Base-by-base conservation (phyloP, 1,284 basidiomycete genomes). In the Schizopora paradoxa region DNA sequence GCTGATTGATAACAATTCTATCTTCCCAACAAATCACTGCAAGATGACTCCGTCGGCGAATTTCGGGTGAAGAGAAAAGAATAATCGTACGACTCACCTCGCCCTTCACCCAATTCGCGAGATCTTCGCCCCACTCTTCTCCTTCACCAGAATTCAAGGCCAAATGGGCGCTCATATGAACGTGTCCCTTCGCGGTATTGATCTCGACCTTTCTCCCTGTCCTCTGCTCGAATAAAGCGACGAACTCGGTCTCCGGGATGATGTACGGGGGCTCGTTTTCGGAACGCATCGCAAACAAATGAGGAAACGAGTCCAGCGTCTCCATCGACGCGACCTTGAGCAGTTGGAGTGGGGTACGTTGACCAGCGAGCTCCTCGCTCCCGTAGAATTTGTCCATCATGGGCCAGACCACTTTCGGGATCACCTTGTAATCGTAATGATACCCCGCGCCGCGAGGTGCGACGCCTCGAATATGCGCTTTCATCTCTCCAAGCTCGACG, bases 81-180 rank as follows among this genome's bases (percentile, higher is more conserved):
- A n/a, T n/a, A n/a, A n/a, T n/a, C n/a, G n/a, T n/a, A n/a, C n/a
- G n/a, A n/a, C n/a, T n/a, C n/a, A n/a, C n/a, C n/a, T n/a, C n/a
- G n/a, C n/a, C n/a, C 7, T 58, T 58, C 48, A 76, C 66, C 76
- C 79, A 83, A 6, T 61, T 58, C 6, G 62, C 61, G 3, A 72
- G 66, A 18, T 76, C 68, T 47, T 73, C 65, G 1, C 67, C 79
- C 80, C 81, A 83, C 31, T 72, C 66, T 56, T 83, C 81, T 7
- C 76, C 81, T 52, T 74, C 58, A 1, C 79, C 79, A 0, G 68
- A 73, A 2, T 64, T 58, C 49, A 82, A 56, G 6, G 70, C 68
- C 63, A 63, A 71, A 41, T 70, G 68, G 10, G 70, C 55, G 51
- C 80, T 84, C 46, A 83, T 64, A 52, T 84, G 82, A 57, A 82